Evolutionary conservation across 2,329 filamentous ascomycete genomes (phyloP).

Genomic region (Scleromitrula shiraiana): DNA sequence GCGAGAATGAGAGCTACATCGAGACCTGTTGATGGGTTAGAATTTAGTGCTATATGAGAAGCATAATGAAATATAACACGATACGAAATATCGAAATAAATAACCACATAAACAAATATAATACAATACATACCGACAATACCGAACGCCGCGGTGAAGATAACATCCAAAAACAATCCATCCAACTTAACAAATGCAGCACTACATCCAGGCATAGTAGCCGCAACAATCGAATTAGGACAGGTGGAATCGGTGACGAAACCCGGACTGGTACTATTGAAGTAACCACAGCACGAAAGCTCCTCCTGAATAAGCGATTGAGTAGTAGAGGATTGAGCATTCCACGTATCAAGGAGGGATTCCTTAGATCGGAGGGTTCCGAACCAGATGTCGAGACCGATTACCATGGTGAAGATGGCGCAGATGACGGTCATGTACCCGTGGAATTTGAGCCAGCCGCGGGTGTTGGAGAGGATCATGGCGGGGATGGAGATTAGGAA

Average conservation of each 20-base stretch:
- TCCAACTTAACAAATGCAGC: conserved; percentile 58
- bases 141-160: conserved; percentile 75
- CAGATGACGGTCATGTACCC: conserved; percentile 56
- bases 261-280: conserved; percentile 60
- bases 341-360: conserved; percentile 55
- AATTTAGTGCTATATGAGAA: too few species aligned
- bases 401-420: conserved; percentile 54
- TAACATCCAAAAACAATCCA: conserved; percentile 63
- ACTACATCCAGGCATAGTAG: conserved; percentile 62
- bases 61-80: too few species aligned
- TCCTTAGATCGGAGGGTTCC: conserved; percentile 61
- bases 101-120: conserved; percentile 15
- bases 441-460: conserved; percentile 63
- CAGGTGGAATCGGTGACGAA: conserved; percentile 65
- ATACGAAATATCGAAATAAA: not conserved
- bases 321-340: conserved; percentile 43
- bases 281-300: conserved; percentile 77
- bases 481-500: conserved; percentile 64
- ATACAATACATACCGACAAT: conserved; percentile 50
- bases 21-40: conserved; percentile 32
- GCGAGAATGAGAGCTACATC: conserved; percentile 48
- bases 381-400: conserved; percentile 65
- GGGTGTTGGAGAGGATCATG: conserved; percentile 56
- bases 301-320: conserved; percentile 65
- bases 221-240: conserved; percentile 61